Percentiles rank a stretch among this genome's conserved stretches.
phyloP scores from a whole-genome alignment of 352 stramenopile species.

The Pythium volutum region DNA sequence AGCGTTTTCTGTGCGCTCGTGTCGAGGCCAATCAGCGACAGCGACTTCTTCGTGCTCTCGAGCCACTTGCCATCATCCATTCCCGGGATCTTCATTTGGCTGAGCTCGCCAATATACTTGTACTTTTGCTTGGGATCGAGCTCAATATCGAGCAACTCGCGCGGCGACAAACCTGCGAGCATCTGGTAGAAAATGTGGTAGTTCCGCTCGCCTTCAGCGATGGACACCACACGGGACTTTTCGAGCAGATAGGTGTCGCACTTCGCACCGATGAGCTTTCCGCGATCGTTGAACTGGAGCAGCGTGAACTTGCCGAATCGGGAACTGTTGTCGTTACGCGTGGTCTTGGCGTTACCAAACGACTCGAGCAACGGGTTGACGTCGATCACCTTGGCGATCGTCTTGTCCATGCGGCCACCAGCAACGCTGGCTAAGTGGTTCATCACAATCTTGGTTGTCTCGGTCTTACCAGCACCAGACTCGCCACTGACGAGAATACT shows the following conservation, averaged over 20 bases:
- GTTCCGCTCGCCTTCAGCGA: constrained; percentile 95
- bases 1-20: constrained; percentile 58
- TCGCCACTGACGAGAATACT: constrained; percentile 88
- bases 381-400: constrained; percentile 89
- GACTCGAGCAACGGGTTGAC: constrained; percentile 92
- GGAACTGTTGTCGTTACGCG: constrained; percentile 91
- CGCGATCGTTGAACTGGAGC: constrained; percentile 79
- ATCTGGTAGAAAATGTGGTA: constrained; percentile 99
- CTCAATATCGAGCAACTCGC: constrained; percentile 55
- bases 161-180: constrained; percentile 53
- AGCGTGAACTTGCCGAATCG: constrained; percentile 91
- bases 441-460: constrained; percentile 96
- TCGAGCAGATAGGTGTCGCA: constrained; percentile 96
- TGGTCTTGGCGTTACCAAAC: constrained; percentile 94
- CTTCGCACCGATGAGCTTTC: constrained; percentile 82
- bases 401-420: constrained; percentile 84
- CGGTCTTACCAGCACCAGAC: constrained; percentile 92
- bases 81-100: constrained; percentile 80
- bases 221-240: constrained; percentile 94
- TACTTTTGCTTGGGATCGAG: constrained; percentile 67
- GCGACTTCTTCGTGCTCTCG: constrained; percentile 65
- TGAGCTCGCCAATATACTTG: constrained; percentile 68
- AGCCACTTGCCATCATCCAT: constrained; percentile 87
- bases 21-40: constrained; percentile 79
- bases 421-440: constrained; percentile 84